Conservation (phyloP, 2,329 filamentous ascomycete genomes). For the Bretziella fagacearum region DNA sequence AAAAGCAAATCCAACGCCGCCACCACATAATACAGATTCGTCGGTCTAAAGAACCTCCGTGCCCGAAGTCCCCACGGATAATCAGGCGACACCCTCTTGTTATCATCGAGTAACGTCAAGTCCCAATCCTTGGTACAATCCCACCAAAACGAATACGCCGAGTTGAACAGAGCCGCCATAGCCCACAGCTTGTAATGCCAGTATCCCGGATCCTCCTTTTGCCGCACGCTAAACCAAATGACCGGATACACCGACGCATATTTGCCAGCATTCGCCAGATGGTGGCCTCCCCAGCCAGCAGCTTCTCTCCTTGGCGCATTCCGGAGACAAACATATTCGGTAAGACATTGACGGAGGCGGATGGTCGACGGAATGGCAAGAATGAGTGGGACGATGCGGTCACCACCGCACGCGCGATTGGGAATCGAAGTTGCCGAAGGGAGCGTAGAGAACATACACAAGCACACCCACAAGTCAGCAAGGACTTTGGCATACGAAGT, state of each 20-base stretch:
- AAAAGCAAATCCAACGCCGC: constrained; percentile 64
- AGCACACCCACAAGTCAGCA: constrained; percentile 70
- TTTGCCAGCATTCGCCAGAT: constrained; percentile 85
- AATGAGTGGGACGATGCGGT: constrained; percentile 64
- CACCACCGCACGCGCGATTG: constrained; percentile 65
- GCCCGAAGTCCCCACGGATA: constrained; percentile 65
- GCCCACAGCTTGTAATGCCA: constrained; percentile 46
- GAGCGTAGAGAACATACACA: constrained; percentile 71
- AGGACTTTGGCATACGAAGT: constrained; percentile 90
- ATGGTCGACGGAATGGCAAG: constrained; percentile 72
- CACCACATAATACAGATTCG: constrained; percentile 65
- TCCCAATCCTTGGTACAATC: constrained; percentile 96
- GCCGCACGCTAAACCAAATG: constrained; percentile 60
- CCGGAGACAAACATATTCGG: constrained; percentile 62
- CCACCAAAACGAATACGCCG: constrained; percentile 96
- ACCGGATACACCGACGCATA: constrained; percentile 92
- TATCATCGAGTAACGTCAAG: constrained; percentile 56
- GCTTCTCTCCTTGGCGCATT: constrained; percentile 37
- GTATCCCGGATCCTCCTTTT: constrained; percentile 35
- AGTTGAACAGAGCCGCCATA: constrained; percentile 61
- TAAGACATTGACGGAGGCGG: constrained; percentile 79
- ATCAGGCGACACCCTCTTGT: constrained; percentile 39
- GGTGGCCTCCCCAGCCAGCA: constrained; percentile 62
- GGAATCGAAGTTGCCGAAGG: constrained; percentile 64
- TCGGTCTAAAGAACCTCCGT: constrained; percentile 53